phyloP scores from a whole-genome alignment of 495 filamentous ascomycete species.

The Xylaria grammica region DNA sequence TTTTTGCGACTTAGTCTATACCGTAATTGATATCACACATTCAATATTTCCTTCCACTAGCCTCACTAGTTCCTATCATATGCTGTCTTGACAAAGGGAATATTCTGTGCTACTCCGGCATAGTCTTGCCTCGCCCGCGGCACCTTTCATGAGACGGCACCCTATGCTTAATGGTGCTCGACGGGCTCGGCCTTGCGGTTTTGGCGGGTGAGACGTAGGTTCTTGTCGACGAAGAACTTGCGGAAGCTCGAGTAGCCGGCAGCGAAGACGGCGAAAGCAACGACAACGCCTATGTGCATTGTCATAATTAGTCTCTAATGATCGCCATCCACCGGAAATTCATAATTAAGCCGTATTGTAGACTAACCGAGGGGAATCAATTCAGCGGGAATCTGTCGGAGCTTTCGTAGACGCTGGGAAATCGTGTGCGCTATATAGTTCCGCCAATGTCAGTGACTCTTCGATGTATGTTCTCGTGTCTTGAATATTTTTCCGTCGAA shows the following conservation, averaged over 20 bases:
- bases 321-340: constrained; percentile 4
- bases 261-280: constrained; percentile 68
- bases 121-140: constrained; percentile 16
- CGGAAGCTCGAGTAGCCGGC: constrained; percentile 78
- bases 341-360: constrained; percentile 4
- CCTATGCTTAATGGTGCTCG: constrained; percentile 41
- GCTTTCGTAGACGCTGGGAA: constrained; percentile 87
- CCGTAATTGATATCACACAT: constrained; percentile 30
- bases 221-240: constrained; percentile 89
- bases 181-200: constrained; percentile 49
- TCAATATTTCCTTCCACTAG: constrained; percentile 31
- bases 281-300: constrained; percentile 71
- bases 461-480: neutral
- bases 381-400: constrained; percentile 90
- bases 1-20: constrained; percentile 33
- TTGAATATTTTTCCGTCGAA: neutral
- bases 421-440: constrained; percentile 82
- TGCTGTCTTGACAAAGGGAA: constrained; percentile 32
- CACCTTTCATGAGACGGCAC: neutral
- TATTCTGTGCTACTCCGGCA: constrained; percentile 21
- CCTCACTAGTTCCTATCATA: constrained; percentile 32
- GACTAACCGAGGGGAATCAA: constrained; percentile 90
- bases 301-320: constrained; percentile 22
- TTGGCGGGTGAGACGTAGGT: constrained; percentile 75
- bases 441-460: constrained; percentile 6